phyloP scores from a whole-genome alignment of 2,329 filamentous ascomycete genomes.

The Xylaria sp. region DNA sequence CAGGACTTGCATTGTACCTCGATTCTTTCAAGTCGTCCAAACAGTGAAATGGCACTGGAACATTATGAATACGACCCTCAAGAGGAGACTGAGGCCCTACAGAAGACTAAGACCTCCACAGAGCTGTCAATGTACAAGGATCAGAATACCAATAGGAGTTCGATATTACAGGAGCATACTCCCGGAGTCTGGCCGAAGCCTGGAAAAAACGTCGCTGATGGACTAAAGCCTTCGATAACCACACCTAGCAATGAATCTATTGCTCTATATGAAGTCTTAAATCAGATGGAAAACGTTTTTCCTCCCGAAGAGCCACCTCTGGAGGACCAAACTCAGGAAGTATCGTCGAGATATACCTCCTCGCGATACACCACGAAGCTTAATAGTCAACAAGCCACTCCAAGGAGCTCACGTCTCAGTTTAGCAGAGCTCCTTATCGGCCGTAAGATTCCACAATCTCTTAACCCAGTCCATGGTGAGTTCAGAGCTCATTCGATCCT shows the following conservation, averaged over 20 bases:
- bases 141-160: conserved; percentile 3
- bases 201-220: conserved; percentile 3
- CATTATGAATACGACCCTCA: conserved; percentile 18
- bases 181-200: conserved; percentile 7
- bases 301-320: neutral
- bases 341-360: conserved; percentile 44
- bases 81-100: neutral
- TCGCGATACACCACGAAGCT: conserved; percentile 45
- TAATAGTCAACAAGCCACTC: conserved; percentile 42
- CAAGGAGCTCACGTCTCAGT: conserved; percentile 39
- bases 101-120: neutral
- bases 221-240: conserved; percentile 6
- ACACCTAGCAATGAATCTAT: conserved; percentile 27
- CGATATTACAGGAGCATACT: conserved; percentile 10
- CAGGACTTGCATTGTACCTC: conserved; percentile 44
- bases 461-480: conserved; percentile 41
- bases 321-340: conserved; percentile 32
- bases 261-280: conserved; percentile 22
- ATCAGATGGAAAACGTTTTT: conserved; percentile 19
- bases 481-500: conserved; percentile 1
- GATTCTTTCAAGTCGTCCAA: conserved; percentile 39
- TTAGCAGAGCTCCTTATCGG: conserved; percentile 36
- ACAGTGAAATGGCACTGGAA: conserved; percentile 36
- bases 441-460: conserved; percentile 30
- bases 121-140: neutral